Base-by-base conservation (phyloP, 164 flowering plant genomes). In the Malania oleifera region DNA sequence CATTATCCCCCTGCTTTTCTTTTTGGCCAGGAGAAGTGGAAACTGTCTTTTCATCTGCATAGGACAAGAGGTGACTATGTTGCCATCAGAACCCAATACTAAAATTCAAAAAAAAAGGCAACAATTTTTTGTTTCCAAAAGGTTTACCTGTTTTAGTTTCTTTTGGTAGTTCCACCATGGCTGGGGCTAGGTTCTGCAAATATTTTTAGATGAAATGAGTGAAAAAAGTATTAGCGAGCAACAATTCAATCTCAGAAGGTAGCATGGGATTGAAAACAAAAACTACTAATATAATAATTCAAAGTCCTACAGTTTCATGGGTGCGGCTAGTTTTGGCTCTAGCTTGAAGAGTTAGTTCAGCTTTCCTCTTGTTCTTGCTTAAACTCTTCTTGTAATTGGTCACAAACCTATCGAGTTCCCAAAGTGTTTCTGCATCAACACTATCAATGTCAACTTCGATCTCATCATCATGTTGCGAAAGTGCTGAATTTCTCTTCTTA, bases 401-500 rank as follows among this genome's bases (percentile, higher is more conserved):
- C 19, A 90, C 90, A 66, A 82, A 84, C 58, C 87, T 75, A 63
- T 90, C 91, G 52, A 90, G 90, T 64, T 90, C 97, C 97, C 97
- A 87, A 22, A 90, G 76, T 15, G 97, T 90, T 61, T 90, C 97
- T 2, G 78, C 56, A 71, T 90, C 97, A 60, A 87, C 84, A 71
- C 77, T 78, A 27, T 82, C 95, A 37, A 90, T 90, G 59, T 90
- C 97, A 52, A 90, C 88, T 67, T 90, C 97, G 71, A 90, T 82
- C 72, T 87, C 97, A 65, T 85, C 91, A 56, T 90, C 92, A 40
- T 82, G 69, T 59, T 87, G 95, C 64, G 47, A 64, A 15, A 90
- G 81, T 7, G 76, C 73, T 23, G 86, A 67, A 60, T 77, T 87
- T 62, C 90, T 80, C 68, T 75, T 87, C 78, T 76, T 90, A 64